Evolutionary conservation across 2,329 filamentous ascomycete species (phyloP), one percentile per base, ranked within the genome.

Genomic region (Alternaria sp.): DNA sequence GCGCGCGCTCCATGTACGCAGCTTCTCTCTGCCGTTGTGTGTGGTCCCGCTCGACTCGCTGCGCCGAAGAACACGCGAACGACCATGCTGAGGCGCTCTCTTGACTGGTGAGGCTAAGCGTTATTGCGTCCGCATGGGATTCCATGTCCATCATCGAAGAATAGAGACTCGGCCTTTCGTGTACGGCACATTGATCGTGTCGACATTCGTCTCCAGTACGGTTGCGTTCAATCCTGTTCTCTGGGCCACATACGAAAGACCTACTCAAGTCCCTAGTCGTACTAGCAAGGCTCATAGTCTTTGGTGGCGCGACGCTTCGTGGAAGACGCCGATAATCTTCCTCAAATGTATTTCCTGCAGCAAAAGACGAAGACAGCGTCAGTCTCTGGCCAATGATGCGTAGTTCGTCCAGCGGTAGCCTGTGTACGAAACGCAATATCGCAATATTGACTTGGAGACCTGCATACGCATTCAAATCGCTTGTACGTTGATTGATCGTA

Each of bases 371-470:
- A 10, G 52, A 45, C 12, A 32, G 12, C 28, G 8, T 6, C n/a
- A 23, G 52, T 8, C 28, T 47, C 54, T 17, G 46, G n/a, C 32
- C 46, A 19, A 63, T 57, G 44, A 13, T 40, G 7, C 19, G 36
- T 19, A 53, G 32, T 9, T 57, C 46, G 19, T 62, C 54, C 11
- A 67, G 28, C 21, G 62, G 50, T 13, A 62, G 21, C 17, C 51
- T 58, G 43, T 49, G 40, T 3, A 15, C 52, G 8, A 63, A 51
- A 15, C 59, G 23, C 12, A 61, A 36, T 11, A 61, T 61, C 6
- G 66, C 61, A 23, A 62, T 32, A 19, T 65, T 61, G 46, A 57
- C 55, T 19, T 58, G 23, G 8, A 65, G 54, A 3, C 45, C 57
- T 51, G 44, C 52, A 1, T 21, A 51, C 19, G 56, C 25, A n/a